A percentile compares a stretch with the other conserved stretches of the same genome.
Evolutionary conservation across 1,284 basidiomycete genomes (phyloP).

Genomic region (Melampsora abietis-canadensis): DNA sequence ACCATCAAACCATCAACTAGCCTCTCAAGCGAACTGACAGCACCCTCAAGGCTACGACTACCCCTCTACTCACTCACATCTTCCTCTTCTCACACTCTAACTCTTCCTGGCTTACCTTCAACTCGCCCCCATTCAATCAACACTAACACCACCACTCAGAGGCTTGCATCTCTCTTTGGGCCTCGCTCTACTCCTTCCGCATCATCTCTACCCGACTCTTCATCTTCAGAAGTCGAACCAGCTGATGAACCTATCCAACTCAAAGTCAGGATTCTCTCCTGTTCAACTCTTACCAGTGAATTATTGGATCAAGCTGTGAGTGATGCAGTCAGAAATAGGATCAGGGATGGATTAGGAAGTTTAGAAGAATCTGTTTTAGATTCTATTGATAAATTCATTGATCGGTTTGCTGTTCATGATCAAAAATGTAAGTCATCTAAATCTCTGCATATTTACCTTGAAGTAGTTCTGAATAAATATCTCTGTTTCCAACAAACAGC

Average conservation of each 20-base stretch:
- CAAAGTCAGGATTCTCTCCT: background rate
- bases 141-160: conserved; percentile 16
- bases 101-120: conserved; percentile 15
- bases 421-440: background rate
- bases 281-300: background rate
- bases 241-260: conserved; percentile 19
- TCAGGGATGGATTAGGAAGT: conserved; percentile 30
- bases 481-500: background rate
- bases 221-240: conserved; percentile 1
- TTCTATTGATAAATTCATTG: conserved; percentile 12
- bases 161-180: conserved; percentile 38
- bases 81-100: background rate
- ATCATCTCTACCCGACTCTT: background rate
- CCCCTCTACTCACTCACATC: conserved; percentile 23
- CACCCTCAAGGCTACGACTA: conserved; percentile 15
- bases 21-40: conserved; percentile 29
- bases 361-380: conserved; percentile 24
- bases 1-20: conserved; percentile 33
- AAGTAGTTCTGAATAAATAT: background rate
- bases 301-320: conserved; percentile 26
- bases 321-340: conserved; percentile 10
- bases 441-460: background rate
- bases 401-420: conserved; percentile 15
- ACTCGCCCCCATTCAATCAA: background rate
- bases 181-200: conserved; percentile 4